Evolutionary conservation across 1,284 basidiomycete genomes (phyloP), one percentile per base, ranked within the genome.

Genomic region (Trichosporon asahii): DNA sequence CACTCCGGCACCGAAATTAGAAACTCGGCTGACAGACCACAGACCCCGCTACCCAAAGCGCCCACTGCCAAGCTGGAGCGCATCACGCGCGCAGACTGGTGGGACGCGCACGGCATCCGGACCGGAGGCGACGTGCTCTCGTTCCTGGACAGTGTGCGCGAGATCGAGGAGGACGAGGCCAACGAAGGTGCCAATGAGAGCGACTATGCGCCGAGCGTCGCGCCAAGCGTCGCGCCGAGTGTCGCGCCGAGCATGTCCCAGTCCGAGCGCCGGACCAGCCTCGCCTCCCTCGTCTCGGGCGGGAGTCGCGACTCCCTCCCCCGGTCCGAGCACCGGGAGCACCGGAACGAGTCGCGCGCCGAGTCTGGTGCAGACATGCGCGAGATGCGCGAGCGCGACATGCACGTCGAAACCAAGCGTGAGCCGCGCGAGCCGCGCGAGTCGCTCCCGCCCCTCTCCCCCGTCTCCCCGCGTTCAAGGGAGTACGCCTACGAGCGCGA

Each of bases 11-110:
- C 35, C 35, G 35, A 37, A 37, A 37, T 37, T n/a, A n/a, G n/a
- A n/a, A 37, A 3, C 35, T 44, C 4, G n/a, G 40, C 40, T 65
- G 44, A 63, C 49, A 27, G 14, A 12, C 31, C 8, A 2, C 40
- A 57, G 55, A 44, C 49, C 0, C 68, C 68, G 0, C 64, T 74
- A 0, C 27, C 67, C 1, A 40, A 67, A 0, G 73, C 73, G 0
- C 73, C 73, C 1, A 72, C 73, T 1, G 64, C 70, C n/a, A 25
- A 15, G 21, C 60, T 74, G 1, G 73, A 75, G 21, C 69, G 68
- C 3, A 65, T 57, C 2, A 49, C 65, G 3, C 70, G 74, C 57
- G 53, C 69, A 12, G 68, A 71, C 29, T 70, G 72, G 69, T 73
- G 72, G 72, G 64, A 60, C 12, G 60, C 61, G 8, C 68, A 71